Percentiles rank a stretch among this genome's conserved stretches.
Conservation (phyloP, 2,329 filamentous ascomycete species). For the Penicillium sp. region DNA sequence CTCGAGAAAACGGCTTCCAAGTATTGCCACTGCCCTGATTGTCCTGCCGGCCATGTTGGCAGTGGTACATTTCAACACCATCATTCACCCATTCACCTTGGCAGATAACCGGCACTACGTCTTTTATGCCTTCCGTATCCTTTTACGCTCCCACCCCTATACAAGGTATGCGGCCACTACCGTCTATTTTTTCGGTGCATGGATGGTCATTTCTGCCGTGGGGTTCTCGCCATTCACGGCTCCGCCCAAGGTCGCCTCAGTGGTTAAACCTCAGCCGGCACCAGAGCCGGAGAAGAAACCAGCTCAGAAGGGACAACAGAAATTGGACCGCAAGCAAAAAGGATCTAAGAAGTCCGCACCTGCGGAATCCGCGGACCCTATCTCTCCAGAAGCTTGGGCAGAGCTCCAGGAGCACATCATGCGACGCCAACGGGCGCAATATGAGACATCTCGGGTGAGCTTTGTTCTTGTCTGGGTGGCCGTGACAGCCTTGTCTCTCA, state of each 20-base stretch:
- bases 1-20: constrained; percentile 44
- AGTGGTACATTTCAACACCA: constrained; percentile 80
- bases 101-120: constrained; percentile 97
- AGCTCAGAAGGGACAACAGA: constrained; percentile 22
- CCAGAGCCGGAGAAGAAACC: constrained; percentile 11
- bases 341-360: constrained; percentile 25
- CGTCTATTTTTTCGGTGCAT: constrained; percentile 73
- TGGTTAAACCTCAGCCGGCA: constrained; percentile 19
- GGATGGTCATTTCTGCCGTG: constrained; percentile 69
- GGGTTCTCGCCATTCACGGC: constrained; percentile 45
- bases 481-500: constrained; percentile 75
- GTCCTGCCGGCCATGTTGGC: constrained; percentile 50
- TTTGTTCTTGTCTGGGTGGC: constrained; percentile 68
- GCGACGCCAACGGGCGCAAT: constrained; percentile 35
- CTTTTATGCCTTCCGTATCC: constrained; percentile 92
- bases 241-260: constrained; percentile 28
- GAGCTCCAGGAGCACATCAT: constrained; percentile 36
- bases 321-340: constrained; percentile 29
- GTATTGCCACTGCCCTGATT: constrained; percentile 39
- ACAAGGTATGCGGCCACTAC: constrained; percentile 71
- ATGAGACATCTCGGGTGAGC: constrained; percentile 47
- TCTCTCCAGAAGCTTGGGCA: constrained; percentile 35
- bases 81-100: constrained; percentile 92
- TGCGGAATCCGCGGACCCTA: constrained; percentile 21
- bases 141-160: constrained; percentile 68